Base-by-base conservation (phyloP, 352 stramenopile species). In the Phytophthora constricta region DNA sequence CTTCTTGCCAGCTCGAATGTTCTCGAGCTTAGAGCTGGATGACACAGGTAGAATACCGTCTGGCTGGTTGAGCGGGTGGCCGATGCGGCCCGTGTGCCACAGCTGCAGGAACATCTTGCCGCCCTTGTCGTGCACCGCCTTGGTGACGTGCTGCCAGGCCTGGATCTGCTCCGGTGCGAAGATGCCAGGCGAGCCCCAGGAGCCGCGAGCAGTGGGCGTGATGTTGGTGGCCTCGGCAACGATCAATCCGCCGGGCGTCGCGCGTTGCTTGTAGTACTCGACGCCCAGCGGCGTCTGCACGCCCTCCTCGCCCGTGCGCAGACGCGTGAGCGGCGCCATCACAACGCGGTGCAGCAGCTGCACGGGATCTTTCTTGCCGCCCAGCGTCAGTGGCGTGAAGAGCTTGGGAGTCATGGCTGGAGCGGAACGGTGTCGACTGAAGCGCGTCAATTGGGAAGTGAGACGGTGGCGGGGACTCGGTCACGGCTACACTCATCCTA, bases 41-140 rank as follows among this genome's bases (percentile, higher is more conserved):
- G 77, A 90, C 20, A 96, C 76, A 26, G 77, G 82, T 2, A 81
- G 53, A n/a, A 86, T 64, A 14, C 80, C 82, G 26, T 63, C 67
- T 5, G 79, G 78, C 64, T 95, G 87, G 64, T 86, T 89, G 16
- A 76, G 67, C 13, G 79, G 76, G 68, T 98, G 90, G 9, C 81
- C 58, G 46, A 86, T 73, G 52, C 90, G 81, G 34, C 90, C 92
- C 1, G 84, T 87, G 72, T 98, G 91, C 89, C 90, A 97, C 48
- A 97, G 58, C 79, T 98, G 90, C 41, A 85, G 56, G 53, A 88
- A 95, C 65, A 97, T 97, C 13, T 80, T 78, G 43, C 81, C 87
- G 19, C 77, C 80, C 42, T 92, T 87, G 41, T 64, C 76, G 64
- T 97, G 92, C 27, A 98, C 91, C 1, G 76, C 65, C 28, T 72